Conservation (phyloP, 179 eudicot genomes). For the Silene coronaria region DNA sequence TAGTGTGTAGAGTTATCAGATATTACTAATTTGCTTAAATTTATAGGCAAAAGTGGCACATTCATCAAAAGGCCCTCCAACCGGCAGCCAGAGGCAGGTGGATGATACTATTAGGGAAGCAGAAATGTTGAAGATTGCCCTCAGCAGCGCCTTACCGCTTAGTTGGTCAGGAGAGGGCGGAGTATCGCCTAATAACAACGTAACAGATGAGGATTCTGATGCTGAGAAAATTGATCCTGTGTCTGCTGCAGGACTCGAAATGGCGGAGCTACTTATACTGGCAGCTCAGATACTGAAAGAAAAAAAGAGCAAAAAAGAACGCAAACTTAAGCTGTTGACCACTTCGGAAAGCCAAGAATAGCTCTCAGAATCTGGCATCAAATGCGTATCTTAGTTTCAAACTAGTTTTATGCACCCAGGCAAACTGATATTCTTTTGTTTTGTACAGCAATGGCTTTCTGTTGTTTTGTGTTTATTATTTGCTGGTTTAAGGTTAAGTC, state of each 20-base stretch:
- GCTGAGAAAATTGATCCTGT: conserved; percentile 54
- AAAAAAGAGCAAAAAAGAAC: conserved; percentile 13
- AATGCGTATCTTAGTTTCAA: neutral
- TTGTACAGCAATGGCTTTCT: too few relatives aligned
- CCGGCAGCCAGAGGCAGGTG: conserved; percentile 27
- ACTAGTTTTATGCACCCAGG: neutral
- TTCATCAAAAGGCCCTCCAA: conserved; percentile 21
- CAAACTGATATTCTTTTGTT: neutral
- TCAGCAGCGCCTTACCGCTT: conserved; percentile 76
- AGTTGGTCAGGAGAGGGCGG: conserved; percentile 77
- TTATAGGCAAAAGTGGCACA: conserved; percentile 46
- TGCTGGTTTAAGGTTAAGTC: neutral
- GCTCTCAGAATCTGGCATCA: neutral
- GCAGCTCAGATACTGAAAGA: conserved; percentile 63
- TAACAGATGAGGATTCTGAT: conserved; percentile 20
- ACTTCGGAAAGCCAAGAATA: conserved; percentile 5
- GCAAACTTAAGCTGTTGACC: neutral
- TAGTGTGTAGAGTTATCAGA: neutral
- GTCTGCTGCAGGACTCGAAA: conserved; percentile 84
- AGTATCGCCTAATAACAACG: conserved; percentile 25
- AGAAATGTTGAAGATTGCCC: conserved; percentile 59
- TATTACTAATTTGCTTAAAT: neutral
- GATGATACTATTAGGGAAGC: conserved; percentile 62
- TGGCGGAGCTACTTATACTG: conserved; percentile 69
- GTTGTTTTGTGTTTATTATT: neutral